A percentile compares a stretch with the other conserved stretches of the same genome.
Conservation (phyloP, 2,329 filamentous ascomycete species). For the Cryoendolithus antarcticus region DNA sequence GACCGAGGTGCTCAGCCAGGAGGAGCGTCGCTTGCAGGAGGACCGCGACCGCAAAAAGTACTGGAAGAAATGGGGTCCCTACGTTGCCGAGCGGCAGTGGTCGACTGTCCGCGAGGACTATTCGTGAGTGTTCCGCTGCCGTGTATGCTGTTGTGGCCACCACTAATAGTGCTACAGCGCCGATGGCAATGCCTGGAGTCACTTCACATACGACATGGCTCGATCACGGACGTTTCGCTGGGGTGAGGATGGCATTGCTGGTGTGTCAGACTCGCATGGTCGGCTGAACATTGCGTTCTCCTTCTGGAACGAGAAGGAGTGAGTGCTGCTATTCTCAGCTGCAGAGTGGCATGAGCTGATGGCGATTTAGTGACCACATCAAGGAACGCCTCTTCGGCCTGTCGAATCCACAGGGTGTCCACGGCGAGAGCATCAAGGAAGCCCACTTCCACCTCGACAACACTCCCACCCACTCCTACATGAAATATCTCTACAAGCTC, state of each 20-base stretch:
- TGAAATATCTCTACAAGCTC: conserved; percentile 98
- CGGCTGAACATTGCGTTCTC: conserved; percentile 86
- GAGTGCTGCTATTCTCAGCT: conserved; percentile 21
- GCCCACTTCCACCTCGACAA: conserved; percentile 95
- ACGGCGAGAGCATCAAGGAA: conserved; percentile 94
- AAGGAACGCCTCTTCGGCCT: conserved; percentile 93
- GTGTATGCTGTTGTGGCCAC: background rate
- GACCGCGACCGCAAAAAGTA: conserved; percentile 76
- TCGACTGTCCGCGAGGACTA: conserved; percentile 71
- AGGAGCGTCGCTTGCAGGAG: conserved; percentile 80
- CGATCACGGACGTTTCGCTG: conserved; percentile 81
- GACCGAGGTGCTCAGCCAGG: conserved; percentile 75
- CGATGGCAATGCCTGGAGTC: conserved; percentile 86
- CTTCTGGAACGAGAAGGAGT: conserved; percentile 98
- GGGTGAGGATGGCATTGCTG: conserved; percentile 95
- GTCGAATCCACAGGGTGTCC: conserved; percentile 92
- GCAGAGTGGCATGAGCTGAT: conserved; percentile 1
- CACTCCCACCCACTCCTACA: conserved; percentile 87
- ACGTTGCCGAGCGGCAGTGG: conserved; percentile 90
- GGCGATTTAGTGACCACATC: conserved; percentile 58
- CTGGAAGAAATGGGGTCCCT: conserved; percentile 98
- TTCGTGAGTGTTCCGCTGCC: conserved; percentile 38
- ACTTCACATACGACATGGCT: conserved; percentile 89
- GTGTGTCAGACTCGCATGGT: conserved; percentile 86
- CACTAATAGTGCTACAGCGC: conserved; percentile 43